These are phyloP conservation scores for Cadophora luteo-olivacea DNA, from an alignment of 2,329 filamentous ascomycete genomes.

Conservation along the genomic window DNA sequence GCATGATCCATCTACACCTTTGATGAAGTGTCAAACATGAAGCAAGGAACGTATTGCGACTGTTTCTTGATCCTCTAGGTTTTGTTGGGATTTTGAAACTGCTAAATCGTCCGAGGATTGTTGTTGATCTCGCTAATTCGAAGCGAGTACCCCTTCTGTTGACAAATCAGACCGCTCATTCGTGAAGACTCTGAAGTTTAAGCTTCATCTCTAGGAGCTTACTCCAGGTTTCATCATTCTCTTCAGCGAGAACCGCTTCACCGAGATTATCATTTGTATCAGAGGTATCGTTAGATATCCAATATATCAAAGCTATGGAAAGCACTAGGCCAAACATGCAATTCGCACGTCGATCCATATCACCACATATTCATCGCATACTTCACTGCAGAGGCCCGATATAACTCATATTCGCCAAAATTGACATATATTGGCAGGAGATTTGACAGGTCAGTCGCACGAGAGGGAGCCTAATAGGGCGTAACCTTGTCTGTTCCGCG, in stretches of 20 bases:
- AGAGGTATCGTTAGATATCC: not conserved
- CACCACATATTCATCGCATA: no score
- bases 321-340: no score
- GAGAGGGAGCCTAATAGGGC: no score
- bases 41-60: not conserved
- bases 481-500: no score
- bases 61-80: not conserved
- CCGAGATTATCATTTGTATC: not conserved
- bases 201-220: not conserved
- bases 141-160: not conserved
- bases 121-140: slow-evolving; percentile 13
- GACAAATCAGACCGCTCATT: not conserved
- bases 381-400: no score
- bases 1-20: no score
- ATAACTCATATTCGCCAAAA: no score
- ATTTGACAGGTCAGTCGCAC: no score
- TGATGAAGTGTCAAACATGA: not conserved
- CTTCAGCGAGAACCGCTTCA: not conserved
- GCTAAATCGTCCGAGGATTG: not conserved
- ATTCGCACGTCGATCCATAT: no score
- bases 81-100: not conserved
- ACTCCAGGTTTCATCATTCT: not conserved
- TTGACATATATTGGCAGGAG: no score
- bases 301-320: no score
- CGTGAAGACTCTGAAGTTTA: not conserved